A percentile compares a stretch with the other conserved stretches of the same genome.
Conservation (phyloP, 257 asterid genomes). For the Leptodermis oblonga region DNA sequence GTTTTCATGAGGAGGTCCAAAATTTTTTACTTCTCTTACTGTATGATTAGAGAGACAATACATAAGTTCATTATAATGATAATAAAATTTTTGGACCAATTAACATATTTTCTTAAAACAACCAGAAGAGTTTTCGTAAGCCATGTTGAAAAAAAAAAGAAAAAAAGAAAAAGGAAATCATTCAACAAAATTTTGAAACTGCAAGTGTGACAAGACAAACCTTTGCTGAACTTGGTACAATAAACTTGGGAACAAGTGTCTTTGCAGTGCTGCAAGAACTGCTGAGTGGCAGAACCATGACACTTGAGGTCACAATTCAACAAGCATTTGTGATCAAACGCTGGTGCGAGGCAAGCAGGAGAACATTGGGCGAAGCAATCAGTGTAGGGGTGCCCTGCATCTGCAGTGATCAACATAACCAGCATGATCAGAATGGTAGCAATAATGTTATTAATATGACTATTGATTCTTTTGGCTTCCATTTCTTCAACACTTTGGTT, state of each 20-base stretch:
- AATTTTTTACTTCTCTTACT: too few relatives aligned
- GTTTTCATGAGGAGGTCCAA: too few relatives aligned
- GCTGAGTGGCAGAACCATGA: background rate
- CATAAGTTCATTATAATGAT: too few relatives aligned
- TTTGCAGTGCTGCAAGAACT: background rate
- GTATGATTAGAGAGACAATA: too few relatives aligned
- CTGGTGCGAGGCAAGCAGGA: background rate
- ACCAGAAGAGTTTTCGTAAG: too few relatives aligned
- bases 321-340: background rate
- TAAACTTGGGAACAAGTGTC: background rate
- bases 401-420: constrained; percentile 4
- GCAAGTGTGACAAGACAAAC: too few relatives aligned
- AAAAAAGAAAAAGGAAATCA: background rate
- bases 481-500: background rate
- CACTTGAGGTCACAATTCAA: constrained; percentile 2
- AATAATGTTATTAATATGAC: background rate
- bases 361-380: background rate
- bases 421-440: background rate
- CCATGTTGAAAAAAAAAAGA: background rate
- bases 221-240: background rate
- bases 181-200: background rate
- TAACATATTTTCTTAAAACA: too few relatives aligned
- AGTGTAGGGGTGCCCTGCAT: background rate
- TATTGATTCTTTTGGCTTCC: constrained; percentile 3
- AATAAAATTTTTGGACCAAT: too few relatives aligned